Evolutionary conservation across 2,329 filamentous ascomycete species (phyloP), one percentile per base, ranked within the genome.

Genomic region (Hymenoscyphus fructigenus): DNA sequence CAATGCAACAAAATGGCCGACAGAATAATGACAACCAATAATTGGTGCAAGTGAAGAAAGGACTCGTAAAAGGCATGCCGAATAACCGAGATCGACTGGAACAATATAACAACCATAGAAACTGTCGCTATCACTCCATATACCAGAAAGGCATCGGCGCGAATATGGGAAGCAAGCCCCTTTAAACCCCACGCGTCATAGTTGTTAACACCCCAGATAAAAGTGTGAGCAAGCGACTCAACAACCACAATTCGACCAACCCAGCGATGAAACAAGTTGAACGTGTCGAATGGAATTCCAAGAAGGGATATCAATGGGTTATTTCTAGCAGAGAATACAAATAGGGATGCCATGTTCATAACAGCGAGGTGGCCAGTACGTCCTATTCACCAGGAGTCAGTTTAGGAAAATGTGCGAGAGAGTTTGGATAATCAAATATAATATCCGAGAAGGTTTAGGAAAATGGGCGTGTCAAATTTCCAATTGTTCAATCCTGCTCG

Each of bases 201-300:
- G 29, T 76, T 78, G 26, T 78, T 78, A 32, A 80, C 77, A 68
- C 86, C 82, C 77, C 82, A 91, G 60, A 87, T 83, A 36, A 86
- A 75, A 0, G 85, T 87, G 78, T 92, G 90, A 23, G 83, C 80
- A 41, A 92, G 71, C 6, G 87, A 82, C 75, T 93, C 88, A 14
- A 91, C 77, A 17, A 89, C 83, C 17, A 90, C 88, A 65, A 92
- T 90, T 41, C 90, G 87, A 68, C 90, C 90, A 68, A 92, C 84
- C 90, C 90, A 92, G 61, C 90, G 85, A 77, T 93, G 90, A 64
- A 93, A 81, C 67, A 93, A 78, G 79, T 93, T 93, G 81, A 90
- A 92, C 0, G 89, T 91, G 76, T 93, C 90, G 76, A 92, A 93
- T 3, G 88, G 90, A 69, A 93, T 88, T 67, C 86, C 86, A 60